Percentiles rank a stretch among this genome's conserved stretches.
Conservation (phyloP, 352 stramenopile genomes). For the Nothophytophthora sp. region DNA sequence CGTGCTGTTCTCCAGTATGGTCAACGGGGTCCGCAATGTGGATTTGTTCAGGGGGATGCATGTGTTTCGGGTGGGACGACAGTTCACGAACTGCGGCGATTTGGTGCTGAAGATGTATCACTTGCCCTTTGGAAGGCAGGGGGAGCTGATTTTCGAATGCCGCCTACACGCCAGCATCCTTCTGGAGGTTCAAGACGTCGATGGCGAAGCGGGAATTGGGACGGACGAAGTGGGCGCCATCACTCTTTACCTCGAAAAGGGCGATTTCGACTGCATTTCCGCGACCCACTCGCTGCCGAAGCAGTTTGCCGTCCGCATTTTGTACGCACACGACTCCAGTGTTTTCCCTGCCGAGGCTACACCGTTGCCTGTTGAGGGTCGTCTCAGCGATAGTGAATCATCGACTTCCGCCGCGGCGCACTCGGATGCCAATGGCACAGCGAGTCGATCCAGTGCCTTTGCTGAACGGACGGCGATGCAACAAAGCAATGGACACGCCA, state of each 20-base stretch:
- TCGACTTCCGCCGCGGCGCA: constrained; percentile 3
- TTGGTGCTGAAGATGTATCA: constrained; percentile 88
- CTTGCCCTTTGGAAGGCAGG: constrained; percentile 81
- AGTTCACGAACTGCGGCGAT: constrained; percentile 64
- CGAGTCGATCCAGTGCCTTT: constrained; percentile 19
- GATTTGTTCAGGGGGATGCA: constrained; percentile 56
- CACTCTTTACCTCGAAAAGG: constrained; percentile 58
- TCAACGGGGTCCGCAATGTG: constrained; percentile 76
- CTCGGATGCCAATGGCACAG: constrained; percentile 7
- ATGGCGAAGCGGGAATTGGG: constrained; percentile 18
- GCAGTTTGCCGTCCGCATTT: constrained; percentile 61
- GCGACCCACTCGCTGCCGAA: constrained; percentile 65
- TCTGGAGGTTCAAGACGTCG: constrained; percentile 50
- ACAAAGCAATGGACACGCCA: constrained; percentile 28
- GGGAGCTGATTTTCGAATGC: constrained; percentile 79
- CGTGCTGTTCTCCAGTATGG: constrained; percentile 86
- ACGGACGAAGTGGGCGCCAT: constrained; percentile 39
- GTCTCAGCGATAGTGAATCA: constrained; percentile 6
- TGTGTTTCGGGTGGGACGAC: constrained; percentile 65
- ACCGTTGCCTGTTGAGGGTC: constrained; percentile 22
- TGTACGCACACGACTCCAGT: constrained; percentile 48
- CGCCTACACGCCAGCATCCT: constrained; percentile 75
- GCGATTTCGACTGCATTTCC: constrained; percentile 86
- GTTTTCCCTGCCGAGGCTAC: constrained; percentile 46
- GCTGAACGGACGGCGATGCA: constrained; percentile 10